Base-by-base conservation (phyloP, 139 green algal genomes). In the Penium margaritaceum region DNA sequence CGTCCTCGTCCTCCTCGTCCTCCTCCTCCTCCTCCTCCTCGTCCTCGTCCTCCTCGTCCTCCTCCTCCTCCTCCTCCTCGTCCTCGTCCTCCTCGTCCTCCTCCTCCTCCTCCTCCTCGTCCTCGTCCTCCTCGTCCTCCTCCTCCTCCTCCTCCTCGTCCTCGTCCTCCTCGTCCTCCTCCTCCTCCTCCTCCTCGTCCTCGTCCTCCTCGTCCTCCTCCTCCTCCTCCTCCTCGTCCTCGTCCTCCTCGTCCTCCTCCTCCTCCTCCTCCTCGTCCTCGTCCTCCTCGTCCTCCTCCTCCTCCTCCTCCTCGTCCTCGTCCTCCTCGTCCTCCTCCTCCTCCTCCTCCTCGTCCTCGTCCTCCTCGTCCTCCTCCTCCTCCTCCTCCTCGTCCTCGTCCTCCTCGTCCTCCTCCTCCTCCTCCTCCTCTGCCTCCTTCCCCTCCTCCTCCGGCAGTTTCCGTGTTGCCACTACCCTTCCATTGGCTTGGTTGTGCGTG, bases 11-110 rank as follows among this genome's bases (percentile, higher is more conserved):
- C 43, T 53, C 43, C 43, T 53, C 43, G 12, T 53, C 43, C 43
- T 53, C 43, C 43, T 53, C 43, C 43, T 53, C 43, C 43, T 53
- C 43, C 43, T 53, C 43, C 43, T 53, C 43, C 43, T 53, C 43
- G 12, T 53, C 43, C 43, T 53, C 43, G 12, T 53, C 43, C 43
- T 53, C 43, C 43, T 53, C 43, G 12, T 53, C 43, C 43, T 53
- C 43, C 43, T n/a, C 43, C 43, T 53, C 12, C 43, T 53, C 14
- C 43, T 53, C 14, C 43, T 53, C 14, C 43, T 53, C 14, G 12
- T 53, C 14, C 43, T 53, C 14, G 12, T 53, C 14, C 43, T 53
- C 14, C 43, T 53, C 14, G 12, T 53, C 14, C 43, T 53, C 14
- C 43, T 53, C 14, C 43, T 53, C 14, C 43, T 53, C 14, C 43